These are phyloP conservation scores for Neocatenulostroma microsporum DNA, from an alignment of 2,329 filamentous ascomycete species.

Conservation along the genomic window DNA sequence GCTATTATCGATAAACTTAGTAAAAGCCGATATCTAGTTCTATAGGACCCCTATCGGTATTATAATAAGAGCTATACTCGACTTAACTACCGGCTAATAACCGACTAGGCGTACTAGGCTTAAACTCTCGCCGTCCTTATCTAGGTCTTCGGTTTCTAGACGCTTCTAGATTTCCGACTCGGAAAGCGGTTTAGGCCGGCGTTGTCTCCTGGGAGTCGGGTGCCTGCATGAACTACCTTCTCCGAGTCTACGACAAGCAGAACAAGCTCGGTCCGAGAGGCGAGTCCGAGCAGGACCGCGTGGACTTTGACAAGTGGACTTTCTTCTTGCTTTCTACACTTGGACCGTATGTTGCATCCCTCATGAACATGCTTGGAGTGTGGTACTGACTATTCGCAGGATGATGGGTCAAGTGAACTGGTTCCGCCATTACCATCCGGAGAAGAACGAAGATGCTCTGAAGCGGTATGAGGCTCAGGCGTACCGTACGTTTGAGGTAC, in stretches of 20 bases:
- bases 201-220: slow-evolving; percentile 45
- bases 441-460: slow-evolving; percentile 37
- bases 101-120: too few relatives aligned
- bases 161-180: too few relatives aligned
- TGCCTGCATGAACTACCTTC: slow-evolving; percentile 44
- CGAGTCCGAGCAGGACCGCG: slow-evolving; percentile 31
- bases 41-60: too few relatives aligned
- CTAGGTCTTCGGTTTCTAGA: too few relatives aligned
- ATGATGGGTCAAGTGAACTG: slow-evolving; percentile 30
- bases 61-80: too few relatives aligned
- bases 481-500: slow-evolving; percentile 36
- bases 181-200: too few relatives aligned
- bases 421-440: slow-evolving; percentile 34
- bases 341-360: slow-evolving; percentile 32
- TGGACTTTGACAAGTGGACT: slow-evolving; percentile 42
- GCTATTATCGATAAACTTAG: too few relatives aligned
- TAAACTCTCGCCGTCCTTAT: too few relatives aligned
- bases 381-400: slow-evolving; percentile 3
- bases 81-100: too few relatives aligned
- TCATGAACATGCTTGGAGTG: too few relatives aligned
- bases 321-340: slow-evolving; percentile 37
- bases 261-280: slow-evolving; percentile 32
- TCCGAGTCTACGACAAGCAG: slow-evolving; percentile 37
- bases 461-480: slow-evolving; percentile 34
- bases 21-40: too few relatives aligned